These are phyloP conservation scores for Aspergillus campestris DNA, from an alignment of 495 filamentous ascomycete genomes.

Conservation along the genomic window DNA sequence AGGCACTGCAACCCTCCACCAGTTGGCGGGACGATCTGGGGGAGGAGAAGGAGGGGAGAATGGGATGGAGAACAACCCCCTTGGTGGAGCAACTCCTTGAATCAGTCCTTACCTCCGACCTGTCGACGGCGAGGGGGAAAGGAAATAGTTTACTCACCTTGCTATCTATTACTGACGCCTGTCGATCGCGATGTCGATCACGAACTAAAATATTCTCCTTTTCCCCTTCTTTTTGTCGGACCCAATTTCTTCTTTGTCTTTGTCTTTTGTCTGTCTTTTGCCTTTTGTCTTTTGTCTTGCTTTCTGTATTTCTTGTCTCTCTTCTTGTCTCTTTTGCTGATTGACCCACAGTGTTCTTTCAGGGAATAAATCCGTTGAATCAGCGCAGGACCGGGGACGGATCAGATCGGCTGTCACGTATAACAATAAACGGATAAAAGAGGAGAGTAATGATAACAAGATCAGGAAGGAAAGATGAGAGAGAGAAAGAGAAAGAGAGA, in stretches of 20 bases:
- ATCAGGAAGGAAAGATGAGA: too few relatives aligned
- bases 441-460: background rate
- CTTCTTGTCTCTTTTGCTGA: too few relatives aligned
- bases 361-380: slow-evolving; percentile 2
- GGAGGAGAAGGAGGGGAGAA: background rate
- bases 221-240: slow-evolving; percentile 4
- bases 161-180: slow-evolving; percentile 1
- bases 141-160: slow-evolving; percentile 12
- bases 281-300: background rate
- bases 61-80: slow-evolving; percentile 10
- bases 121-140: slow-evolving; percentile 9
- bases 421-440: too few relatives aligned
- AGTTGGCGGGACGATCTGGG: slow-evolving; percentile 1
- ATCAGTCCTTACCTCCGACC: slow-evolving; percentile 16
- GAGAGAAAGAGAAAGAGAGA: background rate
- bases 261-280: background rate
- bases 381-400: too few relatives aligned
- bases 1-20: slow-evolving; percentile 13
- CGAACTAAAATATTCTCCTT: slow-evolving; percentile 1
- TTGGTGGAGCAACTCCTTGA: slow-evolving; percentile 8
- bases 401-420: too few relatives aligned
- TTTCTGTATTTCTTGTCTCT: background rate
- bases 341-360: too few relatives aligned
- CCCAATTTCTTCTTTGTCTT: slow-evolving; percentile 4
- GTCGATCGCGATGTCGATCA: slow-evolving; percentile 16